These are phyloP conservation scores for Ascochyta pisi DNA, from an alignment of 2,329 filamentous ascomycete genomes.

Conservation along the genomic window DNA sequence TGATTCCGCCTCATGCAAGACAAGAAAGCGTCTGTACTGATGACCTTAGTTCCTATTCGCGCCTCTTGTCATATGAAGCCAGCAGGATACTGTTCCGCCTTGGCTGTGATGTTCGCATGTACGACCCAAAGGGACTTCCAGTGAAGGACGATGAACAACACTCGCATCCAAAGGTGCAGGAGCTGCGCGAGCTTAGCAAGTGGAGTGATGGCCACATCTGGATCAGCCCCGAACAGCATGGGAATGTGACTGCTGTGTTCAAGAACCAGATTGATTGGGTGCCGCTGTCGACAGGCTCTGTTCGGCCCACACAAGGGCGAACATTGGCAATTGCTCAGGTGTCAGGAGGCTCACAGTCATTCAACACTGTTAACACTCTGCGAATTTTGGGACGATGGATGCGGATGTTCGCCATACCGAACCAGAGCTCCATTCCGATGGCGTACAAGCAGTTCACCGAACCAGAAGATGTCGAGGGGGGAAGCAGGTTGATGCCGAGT, in stretches of 20 bases:
- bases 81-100: constrained; percentile 67
- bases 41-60: constrained; percentile 62
- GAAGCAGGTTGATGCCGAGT: constrained; percentile 62
- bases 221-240: constrained; percentile 72
- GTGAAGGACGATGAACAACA: constrained; percentile 69
- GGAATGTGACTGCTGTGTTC: constrained; percentile 66
- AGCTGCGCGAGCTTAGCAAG: constrained; percentile 64
- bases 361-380: constrained; percentile 72
- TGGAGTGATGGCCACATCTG: constrained; percentile 74
- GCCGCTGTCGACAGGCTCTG: constrained; percentile 65
- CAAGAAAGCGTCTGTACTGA: not conserved
- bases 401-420: constrained; percentile 72
- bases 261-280: constrained; percentile 77
- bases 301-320: constrained; percentile 70
- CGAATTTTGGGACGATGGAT: constrained; percentile 72
- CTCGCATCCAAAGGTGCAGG: constrained; percentile 66
- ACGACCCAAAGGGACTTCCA: constrained; percentile 64
- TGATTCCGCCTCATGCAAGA: constrained; percentile 22
- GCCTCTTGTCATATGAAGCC: constrained; percentile 66
- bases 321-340: constrained; percentile 69
- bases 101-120: constrained; percentile 71
- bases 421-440: constrained; percentile 68
- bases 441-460: constrained; percentile 69
- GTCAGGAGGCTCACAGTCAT: constrained; percentile 69
- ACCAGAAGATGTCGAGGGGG: constrained; percentile 53